Base-by-base conservation (phyloP, 257 asterid species). In the Catharanthus roseus region DNA sequence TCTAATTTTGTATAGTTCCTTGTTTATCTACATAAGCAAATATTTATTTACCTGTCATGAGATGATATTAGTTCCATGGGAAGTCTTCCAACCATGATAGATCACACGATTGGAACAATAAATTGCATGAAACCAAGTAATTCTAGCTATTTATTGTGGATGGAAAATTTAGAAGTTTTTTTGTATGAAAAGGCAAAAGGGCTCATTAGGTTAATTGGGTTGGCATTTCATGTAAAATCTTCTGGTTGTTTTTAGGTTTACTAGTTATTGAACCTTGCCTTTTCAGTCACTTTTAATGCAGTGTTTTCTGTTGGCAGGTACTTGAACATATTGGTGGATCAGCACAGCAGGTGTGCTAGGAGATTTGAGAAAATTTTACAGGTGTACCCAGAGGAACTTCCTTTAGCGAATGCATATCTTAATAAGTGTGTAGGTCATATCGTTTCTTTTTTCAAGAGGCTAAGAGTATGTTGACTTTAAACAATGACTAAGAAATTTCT, bases 301-400 rank as follows among this genome's bases (percentile, higher is more conserved):
- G 33, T 4, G 57, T 70, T 64, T 18, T 68, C 45, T 77, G 70
- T 66, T 79, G 61, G 80, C 90, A 91, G 97, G 97, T 82, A 86
- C 97, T 80, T 91, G 89, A 91, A 74, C 72, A 67, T 53, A 45
- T 31, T 55, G 71, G 53, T 82, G 86, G 77, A 72, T 75, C 72
- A 74, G 80, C 80, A 75, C 76, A 73, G 58, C 55, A 16, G 74
- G 63, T 86, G 66, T 85, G 84, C 84, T 72, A 44, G 73, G 74
- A 69, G 77, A 70, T 77, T 49, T 51, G 72, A 82, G 77, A 55
- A 50, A 29, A 72, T 71, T 64, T 73, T 78, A 81, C 74, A 71
- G 84, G 79, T 83, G 77, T 78, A 54, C 72, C 79, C 67, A 70
- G 38, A 67, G 81, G 80, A 74, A 70, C 49, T 75, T 77, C 72